phyloP scores from a whole-genome alignment of 2,329 filamentous ascomycete genomes.

The Ceratocystis diversiconidia region DNA sequence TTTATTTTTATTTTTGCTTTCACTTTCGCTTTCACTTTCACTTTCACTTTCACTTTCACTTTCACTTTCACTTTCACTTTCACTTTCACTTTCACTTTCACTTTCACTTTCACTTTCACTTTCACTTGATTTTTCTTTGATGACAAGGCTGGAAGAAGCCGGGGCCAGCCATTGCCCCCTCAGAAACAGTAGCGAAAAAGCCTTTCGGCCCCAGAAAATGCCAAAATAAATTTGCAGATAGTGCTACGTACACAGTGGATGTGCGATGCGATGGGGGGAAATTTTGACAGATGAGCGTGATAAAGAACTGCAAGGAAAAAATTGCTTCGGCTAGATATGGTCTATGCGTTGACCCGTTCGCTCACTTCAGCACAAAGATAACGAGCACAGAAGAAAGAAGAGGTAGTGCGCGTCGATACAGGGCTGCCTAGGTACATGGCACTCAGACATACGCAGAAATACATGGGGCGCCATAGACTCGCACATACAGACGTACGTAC shows the following conservation, averaged over 20 bases:
- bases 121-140: not conserved
- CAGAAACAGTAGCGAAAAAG: not conserved
- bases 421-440: not conserved
- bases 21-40: no score
- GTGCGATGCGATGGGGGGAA: no score
- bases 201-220: not conserved
- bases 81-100: not conserved
- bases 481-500: not conserved
- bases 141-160: not conserved
- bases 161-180: not conserved
- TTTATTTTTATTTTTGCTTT: not conserved
- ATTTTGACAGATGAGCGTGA: not conserved
- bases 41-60: not conserved
- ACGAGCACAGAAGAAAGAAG: not conserved
- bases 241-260: not conserved
- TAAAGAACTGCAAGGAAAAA: not conserved
- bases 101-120: not conserved
- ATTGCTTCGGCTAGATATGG: not conserved
- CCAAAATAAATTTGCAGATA: not conserved
- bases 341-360: constrained; percentile 1
- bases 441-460: not conserved
- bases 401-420: not conserved
- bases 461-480: not conserved
- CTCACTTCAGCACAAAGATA: not conserved
- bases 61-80: not conserved